Evolutionary conservation across 1,284 basidiomycete species (phyloP).

Genomic region (Naganishia albida): DNA sequence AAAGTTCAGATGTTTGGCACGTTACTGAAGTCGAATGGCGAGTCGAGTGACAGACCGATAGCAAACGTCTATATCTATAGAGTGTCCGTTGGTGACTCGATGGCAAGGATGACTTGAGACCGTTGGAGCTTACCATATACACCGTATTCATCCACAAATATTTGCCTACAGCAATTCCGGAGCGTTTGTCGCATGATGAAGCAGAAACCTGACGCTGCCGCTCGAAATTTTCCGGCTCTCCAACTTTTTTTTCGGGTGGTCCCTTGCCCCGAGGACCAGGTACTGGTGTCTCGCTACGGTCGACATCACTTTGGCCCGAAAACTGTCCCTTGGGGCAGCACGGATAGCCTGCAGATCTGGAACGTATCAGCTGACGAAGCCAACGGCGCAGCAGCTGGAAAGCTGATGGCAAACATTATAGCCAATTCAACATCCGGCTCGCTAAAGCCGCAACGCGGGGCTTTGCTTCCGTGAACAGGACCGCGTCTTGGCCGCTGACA

Average conservation of each 20-base stretch:
- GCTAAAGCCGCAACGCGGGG: too few relatives aligned
- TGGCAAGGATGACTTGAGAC: not conserved
- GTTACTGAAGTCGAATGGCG: not conserved
- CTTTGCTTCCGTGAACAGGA: too few relatives aligned
- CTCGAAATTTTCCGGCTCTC: conserved; percentile 8
- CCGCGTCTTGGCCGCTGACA: too few relatives aligned
- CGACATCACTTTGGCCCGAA: not conserved
- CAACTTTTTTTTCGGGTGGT: not conserved
- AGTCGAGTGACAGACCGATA: not conserved
- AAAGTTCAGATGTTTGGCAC: not conserved
- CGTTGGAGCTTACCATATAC: too few relatives aligned
- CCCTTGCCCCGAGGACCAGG: not conserved
- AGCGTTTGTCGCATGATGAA: too few relatives aligned
- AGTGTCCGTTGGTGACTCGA: not conserved
- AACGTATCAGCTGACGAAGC: too few relatives aligned
- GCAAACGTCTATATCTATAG: too few relatives aligned
- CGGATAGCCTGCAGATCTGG: too few relatives aligned
- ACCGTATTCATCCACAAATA: too few relatives aligned
- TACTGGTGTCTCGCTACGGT: not conserved
- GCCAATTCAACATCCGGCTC: too few relatives aligned
- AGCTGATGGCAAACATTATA: not conserved
- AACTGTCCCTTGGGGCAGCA: not conserved
- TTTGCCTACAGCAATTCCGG: too few relatives aligned
- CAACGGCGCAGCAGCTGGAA: too few relatives aligned
- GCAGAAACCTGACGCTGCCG: not conserved